A percentile compares a stretch with the other conserved stretches of the same genome.
Evolutionary conservation across 805 yeast species (phyloP).

Genomic region (Starmerella kuoi): DNA sequence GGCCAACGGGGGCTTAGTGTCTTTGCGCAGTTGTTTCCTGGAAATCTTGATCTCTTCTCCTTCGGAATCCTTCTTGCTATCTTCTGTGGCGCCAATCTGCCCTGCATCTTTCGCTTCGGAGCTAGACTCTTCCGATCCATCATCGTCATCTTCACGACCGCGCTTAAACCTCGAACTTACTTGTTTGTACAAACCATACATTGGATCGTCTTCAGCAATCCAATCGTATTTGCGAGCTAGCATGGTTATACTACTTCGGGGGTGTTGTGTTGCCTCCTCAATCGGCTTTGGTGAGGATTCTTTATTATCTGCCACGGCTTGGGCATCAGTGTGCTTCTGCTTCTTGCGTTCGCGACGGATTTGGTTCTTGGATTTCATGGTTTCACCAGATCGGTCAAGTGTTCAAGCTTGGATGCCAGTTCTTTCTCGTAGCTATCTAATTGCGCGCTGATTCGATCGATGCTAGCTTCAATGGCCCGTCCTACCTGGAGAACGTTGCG

Average conservation of each 20-base stretch:
- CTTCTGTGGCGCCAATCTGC: background rate
- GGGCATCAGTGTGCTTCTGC: background rate
- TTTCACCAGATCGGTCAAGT: constrained; percentile 9
- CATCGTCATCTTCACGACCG: background rate
- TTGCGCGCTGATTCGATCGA: constrained; percentile 13
- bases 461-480: constrained; percentile 16
- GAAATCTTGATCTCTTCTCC: background rate
- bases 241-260: constrained; percentile 2
- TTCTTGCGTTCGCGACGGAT: constrained; percentile 9
- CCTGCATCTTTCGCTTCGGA: background rate
- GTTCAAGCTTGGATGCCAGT: constrained; percentile 16
- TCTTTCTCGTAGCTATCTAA: constrained; percentile 19
- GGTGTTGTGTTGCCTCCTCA: background rate
- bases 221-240: constrained; percentile 15
- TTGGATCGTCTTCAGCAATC: constrained; percentile 11
- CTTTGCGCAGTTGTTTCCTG: constrained; percentile 25
- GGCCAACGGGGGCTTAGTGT: constrained; percentile 52
- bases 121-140: background rate
- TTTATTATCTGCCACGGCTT: background rate
- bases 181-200: constrained; percentile 14
- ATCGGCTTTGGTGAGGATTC: background rate
- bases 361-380: constrained; percentile 10
- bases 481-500: constrained; percentile 12
- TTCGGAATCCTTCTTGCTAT: background rate
- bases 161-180: constrained; percentile 13